These are phyloP conservation scores for Xerocomellus dryophilus DNA, from an alignment of 768 basidiomycete genomes.

Conservation along the genomic window DNA sequence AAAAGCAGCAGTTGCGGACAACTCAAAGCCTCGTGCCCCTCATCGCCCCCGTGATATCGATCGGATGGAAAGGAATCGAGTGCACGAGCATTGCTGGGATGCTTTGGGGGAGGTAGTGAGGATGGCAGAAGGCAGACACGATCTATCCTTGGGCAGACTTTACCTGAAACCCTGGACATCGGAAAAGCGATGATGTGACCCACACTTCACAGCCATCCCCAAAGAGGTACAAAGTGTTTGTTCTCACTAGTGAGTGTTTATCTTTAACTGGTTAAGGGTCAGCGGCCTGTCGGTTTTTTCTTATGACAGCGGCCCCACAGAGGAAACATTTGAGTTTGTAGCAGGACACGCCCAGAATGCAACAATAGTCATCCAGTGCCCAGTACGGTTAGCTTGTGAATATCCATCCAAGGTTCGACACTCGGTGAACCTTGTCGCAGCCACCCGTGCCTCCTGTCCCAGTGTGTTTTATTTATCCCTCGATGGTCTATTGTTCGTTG, in stretches of 20 bases:
- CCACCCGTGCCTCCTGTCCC: slow-evolving; percentile 1
- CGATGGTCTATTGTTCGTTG: slow-evolving; percentile 27
- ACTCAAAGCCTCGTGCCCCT: slow-evolving; percentile 13
- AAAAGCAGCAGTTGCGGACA: slow-evolving; percentile 28
- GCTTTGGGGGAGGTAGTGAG: slow-evolving; percentile 51
- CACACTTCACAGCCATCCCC: not conserved
- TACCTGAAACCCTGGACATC: slow-evolving; percentile 26
- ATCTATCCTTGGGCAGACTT: slow-evolving; percentile 50
- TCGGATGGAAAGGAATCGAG: slow-evolving; percentile 21
- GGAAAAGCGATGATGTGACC: slow-evolving; percentile 8
- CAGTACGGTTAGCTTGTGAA: slow-evolving; percentile 9
- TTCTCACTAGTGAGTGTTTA: slow-evolving; percentile 5
- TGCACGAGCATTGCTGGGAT: slow-evolving; percentile 42
- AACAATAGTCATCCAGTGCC: slow-evolving; percentile 12
- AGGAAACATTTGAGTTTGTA: not conserved
- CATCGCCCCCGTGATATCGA: slow-evolving; percentile 16
- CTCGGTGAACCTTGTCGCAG: slow-evolving; percentile 13
- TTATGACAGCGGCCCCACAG: not conserved
- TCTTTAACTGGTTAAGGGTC: not conserved
- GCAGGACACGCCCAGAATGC: not conserved
- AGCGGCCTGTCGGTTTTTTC: not conserved
- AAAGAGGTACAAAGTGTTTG: not conserved
- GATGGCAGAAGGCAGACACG: slow-evolving; percentile 57
- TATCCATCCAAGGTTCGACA: not conserved
- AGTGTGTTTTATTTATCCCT: not conserved